Base-by-base conservation (phyloP, 2,329 filamentous ascomycete genomes). In the Fusarium piperis region DNA sequence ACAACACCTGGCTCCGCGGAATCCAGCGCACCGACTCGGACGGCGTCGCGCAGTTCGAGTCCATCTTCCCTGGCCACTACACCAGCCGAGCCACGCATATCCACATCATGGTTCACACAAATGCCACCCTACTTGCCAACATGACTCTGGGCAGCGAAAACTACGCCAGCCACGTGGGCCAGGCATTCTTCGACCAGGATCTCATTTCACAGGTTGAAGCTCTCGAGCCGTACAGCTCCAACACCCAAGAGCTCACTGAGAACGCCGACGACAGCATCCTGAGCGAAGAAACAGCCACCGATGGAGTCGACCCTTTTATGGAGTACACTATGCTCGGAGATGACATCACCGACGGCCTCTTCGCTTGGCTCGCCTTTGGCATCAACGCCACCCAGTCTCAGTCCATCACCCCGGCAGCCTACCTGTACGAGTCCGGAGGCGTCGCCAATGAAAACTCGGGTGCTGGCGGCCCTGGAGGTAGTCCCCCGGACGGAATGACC, bases 181-280 rank as follows among this genome's bases (percentile, higher is more conserved):
- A 92, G 78, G 79, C 90, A 61, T 92, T 90, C 81, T 89, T 90
- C 76, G 88, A 91, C 78, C 86, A 91, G 74, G 82, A 84, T 60
- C 84, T 92, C 35, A 85, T 89, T 66, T 67, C 78, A 6, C 76
- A 81, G 23, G 87, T 91, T 52, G 87, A 90, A 65, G 75, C 79
- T 18, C 80, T 81, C 0, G 74, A 79, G 2, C 88, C 89, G 1
- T 88, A 88, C 77, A 78, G 72, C 41, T 77, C 76, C 61, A 88
- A 88, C 77, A 83, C 79, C 0, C 83, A 85, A 72, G 70, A 78
- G 0, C 62, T 86, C 33, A 90, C 85, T 4, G 79, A 76, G 38
- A 91, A 91, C 75, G 80, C 79, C 3, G 81, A 87, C 0, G 90
- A 92, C 71, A 36, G 62, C 15, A 75, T 79, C 23, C 82, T 90